Percentiles rank a stretch among this genome's conserved stretches.
Conservation (phyloP, 2,329 filamentous ascomycete species). For the Ilyonectria destructans region DNA sequence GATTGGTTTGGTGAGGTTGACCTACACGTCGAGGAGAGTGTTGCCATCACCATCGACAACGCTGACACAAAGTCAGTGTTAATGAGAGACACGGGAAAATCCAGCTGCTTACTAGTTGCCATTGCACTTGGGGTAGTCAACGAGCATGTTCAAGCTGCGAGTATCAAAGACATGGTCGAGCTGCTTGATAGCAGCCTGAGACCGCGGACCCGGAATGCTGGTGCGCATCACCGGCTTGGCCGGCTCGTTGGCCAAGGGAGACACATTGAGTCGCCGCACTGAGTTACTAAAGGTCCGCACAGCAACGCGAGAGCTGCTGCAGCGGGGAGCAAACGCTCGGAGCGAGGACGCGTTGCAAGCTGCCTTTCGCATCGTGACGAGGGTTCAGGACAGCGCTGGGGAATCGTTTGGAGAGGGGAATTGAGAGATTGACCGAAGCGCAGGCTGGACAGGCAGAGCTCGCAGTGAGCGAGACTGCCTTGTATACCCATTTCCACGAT, state of each 20-base stretch:
- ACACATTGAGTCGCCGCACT: slow-evolving; percentile 5
- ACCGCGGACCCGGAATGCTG: slow-evolving; percentile 81
- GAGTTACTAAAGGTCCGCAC: slow-evolving; percentile 16
- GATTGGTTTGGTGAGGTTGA: slow-evolving; percentile 22
- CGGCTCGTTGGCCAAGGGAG: slow-evolving; percentile 64
- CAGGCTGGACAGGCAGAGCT: not conserved
- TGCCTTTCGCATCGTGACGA: slow-evolving; percentile 23
- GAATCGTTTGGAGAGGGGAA: not conserved
- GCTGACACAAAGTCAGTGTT: slow-evolving; percentile 27
- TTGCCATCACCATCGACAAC: slow-evolving; percentile 81
- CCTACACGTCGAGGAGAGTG: slow-evolving; percentile 78
- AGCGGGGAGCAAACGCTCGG: slow-evolving; percentile 13
- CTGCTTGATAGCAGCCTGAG: slow-evolving; percentile 77
- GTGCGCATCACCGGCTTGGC: slow-evolving; percentile 67
- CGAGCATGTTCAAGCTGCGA: slow-evolving; percentile 85
- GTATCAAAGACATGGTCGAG: slow-evolving; percentile 87
- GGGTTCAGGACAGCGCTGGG: not conserved
- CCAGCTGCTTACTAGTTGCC: slow-evolving; percentile 76
- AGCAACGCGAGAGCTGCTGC: slow-evolving; percentile 8
- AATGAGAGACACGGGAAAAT: not conserved
- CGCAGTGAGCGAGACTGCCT: not conserved
- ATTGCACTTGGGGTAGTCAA: slow-evolving; percentile 79
- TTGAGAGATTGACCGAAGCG: not conserved
- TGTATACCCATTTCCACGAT: slow-evolving; percentile 14
- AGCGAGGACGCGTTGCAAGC: slow-evolving; percentile 17